These are phyloP conservation scores for Penicillium concentricum DNA, from an alignment of 2,329 filamentous ascomycete genomes.

Conservation along the genomic window DNA sequence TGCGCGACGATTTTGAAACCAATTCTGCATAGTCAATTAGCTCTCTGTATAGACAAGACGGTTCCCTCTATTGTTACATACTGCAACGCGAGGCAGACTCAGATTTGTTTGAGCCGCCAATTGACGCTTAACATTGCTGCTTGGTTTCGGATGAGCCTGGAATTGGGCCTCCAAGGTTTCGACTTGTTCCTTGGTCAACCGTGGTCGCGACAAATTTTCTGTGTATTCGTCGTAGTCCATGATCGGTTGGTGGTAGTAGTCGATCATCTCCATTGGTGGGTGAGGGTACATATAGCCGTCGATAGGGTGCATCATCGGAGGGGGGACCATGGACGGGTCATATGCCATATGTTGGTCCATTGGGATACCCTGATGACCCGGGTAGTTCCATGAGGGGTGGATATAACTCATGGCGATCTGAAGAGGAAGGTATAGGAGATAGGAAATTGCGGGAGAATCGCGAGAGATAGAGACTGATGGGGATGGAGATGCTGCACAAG, in stretches of 20 bases:
- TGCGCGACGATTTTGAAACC: slow-evolving; percentile 54
- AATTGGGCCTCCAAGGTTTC: slow-evolving; percentile 52
- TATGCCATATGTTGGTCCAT: slow-evolving; percentile 40
- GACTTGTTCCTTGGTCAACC: slow-evolving; percentile 53
- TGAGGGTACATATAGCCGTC: slow-evolving; percentile 40
- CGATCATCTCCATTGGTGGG: slow-evolving; percentile 43
- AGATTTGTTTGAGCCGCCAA: slow-evolving; percentile 51
- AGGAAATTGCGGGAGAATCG: background rate
- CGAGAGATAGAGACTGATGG: background rate
- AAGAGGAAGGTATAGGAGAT: slow-evolving; percentile 3
- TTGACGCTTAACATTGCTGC: slow-evolving; percentile 50
- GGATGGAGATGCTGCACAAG: slow-evolving; percentile 18
- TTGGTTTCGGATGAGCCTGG: slow-evolving; percentile 51
- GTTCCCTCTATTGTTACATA: slow-evolving; percentile 31
- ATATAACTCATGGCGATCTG: slow-evolving; percentile 39
- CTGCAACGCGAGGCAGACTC: slow-evolving; percentile 50
- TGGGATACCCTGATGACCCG: slow-evolving; percentile 34
- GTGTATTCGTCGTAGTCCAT: slow-evolving; percentile 49
- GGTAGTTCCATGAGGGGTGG: slow-evolving; percentile 39
- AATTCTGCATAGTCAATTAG: slow-evolving; percentile 42
- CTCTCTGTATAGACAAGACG: background rate
- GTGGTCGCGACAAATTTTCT: slow-evolving; percentile 49
- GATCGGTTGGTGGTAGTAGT: slow-evolving; percentile 43
- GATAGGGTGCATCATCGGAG: slow-evolving; percentile 39
- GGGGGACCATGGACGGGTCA: slow-evolving; percentile 38